Percentiles rank a stretch among this genome's conserved stretches.
Evolutionary conservation across 139 green algal genomes (phyloP).

Genomic region (Coccomyxa sp.): DNA sequence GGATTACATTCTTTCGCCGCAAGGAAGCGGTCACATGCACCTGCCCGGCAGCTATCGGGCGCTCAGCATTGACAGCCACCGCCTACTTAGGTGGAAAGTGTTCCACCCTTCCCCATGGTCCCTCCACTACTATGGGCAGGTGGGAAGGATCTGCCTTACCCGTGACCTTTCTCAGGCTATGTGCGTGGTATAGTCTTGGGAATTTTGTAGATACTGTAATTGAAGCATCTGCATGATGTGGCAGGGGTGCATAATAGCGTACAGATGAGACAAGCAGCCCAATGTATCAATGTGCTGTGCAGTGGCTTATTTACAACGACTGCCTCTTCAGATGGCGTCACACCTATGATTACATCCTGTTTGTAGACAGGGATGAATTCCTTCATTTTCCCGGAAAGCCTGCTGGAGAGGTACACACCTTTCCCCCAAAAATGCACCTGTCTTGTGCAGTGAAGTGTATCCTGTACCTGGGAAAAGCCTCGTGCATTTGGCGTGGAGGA

Average conservation of each 20-base stretch:
- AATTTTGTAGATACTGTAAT: too few relatives aligned
- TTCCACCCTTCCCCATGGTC: background rate
- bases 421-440: too few relatives aligned
- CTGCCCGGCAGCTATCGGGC: background rate
- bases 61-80: background rate
- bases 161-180: too few relatives aligned
- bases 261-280: too few relatives aligned
- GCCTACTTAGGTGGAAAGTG: background rate
- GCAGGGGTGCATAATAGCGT: too few relatives aligned
- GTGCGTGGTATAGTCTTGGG: too few relatives aligned
- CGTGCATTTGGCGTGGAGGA: too few relatives aligned
- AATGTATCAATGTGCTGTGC: too few relatives aligned
- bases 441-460: too few relatives aligned
- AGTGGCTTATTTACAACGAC: background rate
- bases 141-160: too few relatives aligned
- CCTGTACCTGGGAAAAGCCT: too few relatives aligned
- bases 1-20: background rate
- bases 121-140: background rate
- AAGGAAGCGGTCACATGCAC: background rate
- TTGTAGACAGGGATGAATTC: background rate
- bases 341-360: background rate
- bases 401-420: background rate
- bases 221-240: too few relatives aligned
- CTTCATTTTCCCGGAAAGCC: background rate
- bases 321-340: background rate